Evolutionary conservation across 148 eudicot species (phyloP).

Genomic region (Limonium bicolor): DNA sequence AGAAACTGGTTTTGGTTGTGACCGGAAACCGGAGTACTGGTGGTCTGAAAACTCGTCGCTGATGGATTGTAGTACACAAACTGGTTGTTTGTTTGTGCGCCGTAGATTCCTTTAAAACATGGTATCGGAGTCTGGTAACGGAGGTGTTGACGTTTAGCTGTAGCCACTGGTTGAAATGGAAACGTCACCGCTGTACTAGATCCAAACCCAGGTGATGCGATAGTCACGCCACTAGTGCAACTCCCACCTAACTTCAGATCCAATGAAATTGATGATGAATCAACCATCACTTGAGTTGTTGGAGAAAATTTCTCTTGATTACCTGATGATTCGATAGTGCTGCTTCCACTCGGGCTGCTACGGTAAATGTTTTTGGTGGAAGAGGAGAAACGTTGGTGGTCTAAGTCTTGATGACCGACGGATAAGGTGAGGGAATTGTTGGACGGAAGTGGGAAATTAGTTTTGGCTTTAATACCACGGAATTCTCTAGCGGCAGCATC

Average conservation of each 20-base stretch:
- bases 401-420: too few relatives aligned
- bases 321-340: conserved; percentile 23
- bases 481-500: conserved; percentile 21
- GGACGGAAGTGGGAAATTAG: conserved; percentile 14
- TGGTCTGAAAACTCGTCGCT: too few relatives aligned
- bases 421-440: background rate
- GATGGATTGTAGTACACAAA: too few relatives aligned
- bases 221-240: background rate
- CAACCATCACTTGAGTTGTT: conserved; percentile 1
- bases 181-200: background rate
- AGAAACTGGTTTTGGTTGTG: too few relatives aligned
- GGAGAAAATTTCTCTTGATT: conserved; percentile 2
- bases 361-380: background rate
- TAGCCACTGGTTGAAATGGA: background rate
- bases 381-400: background rate
- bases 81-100: too few relatives aligned
- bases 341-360: conserved; percentile 19
- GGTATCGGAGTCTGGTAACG: background rate
- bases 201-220: conserved; percentile 11
- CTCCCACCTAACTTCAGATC: conserved; percentile 11
- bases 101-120: background rate
- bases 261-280: conserved; percentile 10
- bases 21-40: too few relatives aligned
- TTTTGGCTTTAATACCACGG: conserved; percentile 20
- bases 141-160: too few relatives aligned